Evolutionary conservation across 352 stramenopile genomes (phyloP).

Genomic region (Pythium rishiriense): DNA sequence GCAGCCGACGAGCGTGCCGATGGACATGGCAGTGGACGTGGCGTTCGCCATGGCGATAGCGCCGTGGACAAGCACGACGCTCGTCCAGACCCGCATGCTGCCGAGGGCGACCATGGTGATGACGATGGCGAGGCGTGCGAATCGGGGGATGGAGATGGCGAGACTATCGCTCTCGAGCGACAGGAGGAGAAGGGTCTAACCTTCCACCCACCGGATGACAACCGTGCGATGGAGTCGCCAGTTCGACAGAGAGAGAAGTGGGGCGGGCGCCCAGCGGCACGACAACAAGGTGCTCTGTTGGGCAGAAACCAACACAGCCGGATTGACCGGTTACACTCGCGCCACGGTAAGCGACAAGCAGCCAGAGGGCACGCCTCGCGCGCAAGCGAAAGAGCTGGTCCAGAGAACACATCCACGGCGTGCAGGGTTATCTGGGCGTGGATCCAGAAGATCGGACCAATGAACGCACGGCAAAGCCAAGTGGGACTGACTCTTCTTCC

Average conservation of each 20-base stretch:
- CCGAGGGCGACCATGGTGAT: constrained; percentile 16
- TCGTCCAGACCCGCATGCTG: constrained; percentile 9
- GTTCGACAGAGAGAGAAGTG: background rate
- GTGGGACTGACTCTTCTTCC: constrained; percentile 12
- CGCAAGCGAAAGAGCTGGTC: constrained; percentile 17
- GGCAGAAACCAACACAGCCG: constrained; percentile 9
- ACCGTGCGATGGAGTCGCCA: constrained; percentile 9
- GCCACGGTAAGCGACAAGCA: constrained; percentile 4
- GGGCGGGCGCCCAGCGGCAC: background rate
- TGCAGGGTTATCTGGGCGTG: background rate
- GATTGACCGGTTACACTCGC: background rate
- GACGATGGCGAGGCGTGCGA: constrained; percentile 2
- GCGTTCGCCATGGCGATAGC: constrained; percentile 3
- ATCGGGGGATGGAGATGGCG: constrained; percentile 10
- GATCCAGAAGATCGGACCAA: constrained; percentile 16
- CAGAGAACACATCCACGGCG: background rate
- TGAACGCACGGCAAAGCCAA: constrained; percentile 1
- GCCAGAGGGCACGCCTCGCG: background rate
- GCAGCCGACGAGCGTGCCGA: constrained; percentile 64
- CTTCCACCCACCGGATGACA: background rate
- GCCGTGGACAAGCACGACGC: constrained; percentile 14
- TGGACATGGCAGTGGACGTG: constrained; percentile 24
- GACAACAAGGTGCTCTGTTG: background rate
- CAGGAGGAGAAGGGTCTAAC: background rate
- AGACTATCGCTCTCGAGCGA: background rate